Conservation (phyloP, 495 filamentous ascomycete species). For the Lasiosphaeriaceae sp. region DNA sequence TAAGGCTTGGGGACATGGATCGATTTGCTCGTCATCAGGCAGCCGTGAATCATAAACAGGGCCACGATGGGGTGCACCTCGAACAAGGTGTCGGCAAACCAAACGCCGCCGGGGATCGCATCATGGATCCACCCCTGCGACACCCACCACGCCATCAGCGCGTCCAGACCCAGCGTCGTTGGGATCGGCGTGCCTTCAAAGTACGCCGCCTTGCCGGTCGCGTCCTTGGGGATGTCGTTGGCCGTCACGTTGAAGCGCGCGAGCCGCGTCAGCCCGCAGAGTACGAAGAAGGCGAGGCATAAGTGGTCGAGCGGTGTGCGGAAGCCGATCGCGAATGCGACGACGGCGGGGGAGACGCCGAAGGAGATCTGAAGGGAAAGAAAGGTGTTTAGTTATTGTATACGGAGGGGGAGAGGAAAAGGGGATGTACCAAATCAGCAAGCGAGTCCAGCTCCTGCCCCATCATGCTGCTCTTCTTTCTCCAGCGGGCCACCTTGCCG, state of each 20-base stretch:
- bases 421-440: constrained; percentile 73
- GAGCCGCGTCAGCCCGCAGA: constrained; percentile 89
- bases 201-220: constrained; percentile 82
- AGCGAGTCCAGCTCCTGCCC: constrained; percentile 97
- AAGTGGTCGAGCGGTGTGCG: constrained; percentile 84
- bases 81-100: constrained; percentile 59
- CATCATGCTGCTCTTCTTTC: constrained; percentile 94
- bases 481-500: constrained; percentile 91
- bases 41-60: constrained; percentile 80
- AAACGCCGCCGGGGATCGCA: constrained; percentile 65
- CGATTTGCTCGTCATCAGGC: constrained; percentile 89
- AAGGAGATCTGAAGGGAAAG: constrained; percentile 75
- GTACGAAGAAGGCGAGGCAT: constrained; percentile 83
- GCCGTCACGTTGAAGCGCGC: constrained; percentile 98
- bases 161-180: constrained; percentile 74
- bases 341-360: constrained; percentile 80
- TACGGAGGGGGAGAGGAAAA: neutral
- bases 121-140: constrained; percentile 74
- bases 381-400: neutral
- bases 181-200: constrained; percentile 98
- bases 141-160: constrained; percentile 87
- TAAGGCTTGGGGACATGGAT: constrained; percentile 96
- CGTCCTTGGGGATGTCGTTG: constrained; percentile 81
- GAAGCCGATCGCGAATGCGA: constrained; percentile 85
- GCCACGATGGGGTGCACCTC: constrained; percentile 85